Evolutionary conservation across 2,329 filamentous ascomycete genomes (phyloP).

Genomic region (Alternaria triticimaculans): DNA sequence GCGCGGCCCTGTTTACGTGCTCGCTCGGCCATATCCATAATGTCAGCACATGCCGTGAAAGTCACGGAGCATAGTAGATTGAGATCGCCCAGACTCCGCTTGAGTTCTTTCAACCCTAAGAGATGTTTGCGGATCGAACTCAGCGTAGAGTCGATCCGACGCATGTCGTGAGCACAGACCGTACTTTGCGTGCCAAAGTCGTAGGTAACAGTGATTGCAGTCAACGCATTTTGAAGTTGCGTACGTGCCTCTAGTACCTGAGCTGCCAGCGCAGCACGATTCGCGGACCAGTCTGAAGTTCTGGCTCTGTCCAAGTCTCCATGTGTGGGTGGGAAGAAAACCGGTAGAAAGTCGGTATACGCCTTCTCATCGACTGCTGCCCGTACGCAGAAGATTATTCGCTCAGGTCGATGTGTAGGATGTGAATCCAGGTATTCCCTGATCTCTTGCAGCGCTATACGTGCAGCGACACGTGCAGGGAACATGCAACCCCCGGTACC

Average conservation of each 20-base stretch:
- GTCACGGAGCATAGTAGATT: constrained; percentile 35
- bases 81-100: constrained; percentile 20
- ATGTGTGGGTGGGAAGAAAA: constrained; percentile 44
- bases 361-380: constrained; percentile 33
- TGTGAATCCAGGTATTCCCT: constrained; percentile 41
- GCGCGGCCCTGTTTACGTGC: constrained; percentile 19
- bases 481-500: constrained; percentile 42
- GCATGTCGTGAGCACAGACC: constrained; percentile 6
- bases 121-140: constrained; percentile 23
- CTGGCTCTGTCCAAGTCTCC: constrained; percentile 33
- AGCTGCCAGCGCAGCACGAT: constrained; percentile 15
- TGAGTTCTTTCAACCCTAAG: constrained; percentile 11
- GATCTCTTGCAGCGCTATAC: constrained; percentile 41
- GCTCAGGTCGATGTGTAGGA: constrained; percentile 27
- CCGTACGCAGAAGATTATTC: constrained; percentile 42
- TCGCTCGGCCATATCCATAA: constrained; percentile 31
- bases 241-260: constrained; percentile 27
- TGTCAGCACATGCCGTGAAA: constrained; percentile 25
- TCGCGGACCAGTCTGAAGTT: constrained; percentile 10
- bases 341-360: constrained; percentile 38
- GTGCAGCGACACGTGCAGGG: constrained; percentile 38
- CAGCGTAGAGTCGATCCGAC: constrained; percentile 21
- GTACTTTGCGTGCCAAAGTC: constrained; percentile 15
- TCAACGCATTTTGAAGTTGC: constrained; percentile 23
- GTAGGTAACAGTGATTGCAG: constrained; percentile 18